Evolutionary conservation across 768 basidiomycete species (phyloP).

Genomic region (Auriscalpium orientale): DNA sequence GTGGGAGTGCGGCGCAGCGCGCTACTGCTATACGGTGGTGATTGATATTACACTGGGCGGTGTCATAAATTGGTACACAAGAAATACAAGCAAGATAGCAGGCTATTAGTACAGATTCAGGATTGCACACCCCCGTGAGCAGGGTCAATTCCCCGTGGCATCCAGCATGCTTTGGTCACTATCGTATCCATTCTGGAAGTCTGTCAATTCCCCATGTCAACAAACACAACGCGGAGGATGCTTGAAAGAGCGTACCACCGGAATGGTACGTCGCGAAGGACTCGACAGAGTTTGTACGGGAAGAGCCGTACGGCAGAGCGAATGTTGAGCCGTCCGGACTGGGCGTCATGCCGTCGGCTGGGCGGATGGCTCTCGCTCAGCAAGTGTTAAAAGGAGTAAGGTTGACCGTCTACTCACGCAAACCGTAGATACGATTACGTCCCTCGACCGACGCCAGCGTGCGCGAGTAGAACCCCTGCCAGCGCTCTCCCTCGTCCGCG

Average conservation of each 20-base stretch:
- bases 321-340: slow-evolving; percentile 1
- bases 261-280: not conserved
- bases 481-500: too few relatives aligned
- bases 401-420: not conserved
- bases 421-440: not conserved
- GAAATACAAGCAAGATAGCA: not conserved
- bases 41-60: not conserved
- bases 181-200: not conserved
- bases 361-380: too few relatives aligned
- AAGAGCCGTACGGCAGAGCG: slow-evolving; percentile 2
- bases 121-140: too few relatives aligned
- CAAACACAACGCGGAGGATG: not conserved
- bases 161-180: slow-evolving; percentile 4
- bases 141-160: not conserved
- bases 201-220: not conserved
- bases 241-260: not conserved
- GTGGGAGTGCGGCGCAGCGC: not conserved
- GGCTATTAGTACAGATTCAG: too few relatives aligned
- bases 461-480: not conserved
- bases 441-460: not conserved
- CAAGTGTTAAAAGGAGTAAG: too few relatives aligned
- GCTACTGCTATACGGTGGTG: not conserved
- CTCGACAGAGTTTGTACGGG: not conserved
- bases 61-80: not conserved
- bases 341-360: not conserved